Conservation (phyloP, 805 yeast genomes). For the Blastobotrys mokoenaii region DNA sequence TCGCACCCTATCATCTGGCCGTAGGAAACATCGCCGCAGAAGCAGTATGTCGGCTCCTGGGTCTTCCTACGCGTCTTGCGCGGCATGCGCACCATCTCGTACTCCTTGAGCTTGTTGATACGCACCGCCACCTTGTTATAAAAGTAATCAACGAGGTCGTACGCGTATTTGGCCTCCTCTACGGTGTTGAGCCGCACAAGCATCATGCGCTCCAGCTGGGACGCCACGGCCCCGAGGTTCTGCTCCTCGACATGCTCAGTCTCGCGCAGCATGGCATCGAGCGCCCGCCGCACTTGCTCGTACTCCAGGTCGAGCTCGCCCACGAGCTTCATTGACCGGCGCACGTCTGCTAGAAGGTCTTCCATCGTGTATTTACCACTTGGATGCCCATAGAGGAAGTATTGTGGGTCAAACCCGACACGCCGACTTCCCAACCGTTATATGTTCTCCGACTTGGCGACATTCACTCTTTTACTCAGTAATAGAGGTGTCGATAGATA, state of each 20-base stretch:
- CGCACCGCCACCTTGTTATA: conserved; percentile 6
- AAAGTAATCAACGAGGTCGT: conserved; percentile 8
- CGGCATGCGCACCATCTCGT: not conserved
- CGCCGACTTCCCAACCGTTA: too few relatives aligned
- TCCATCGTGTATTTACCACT: conserved; percentile 9
- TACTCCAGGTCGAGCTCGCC: conserved; percentile 9
- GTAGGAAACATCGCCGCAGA: conserved; percentile 37
- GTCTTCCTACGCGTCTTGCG: not conserved
- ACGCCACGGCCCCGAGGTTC: not conserved
- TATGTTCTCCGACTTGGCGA: too few relatives aligned
- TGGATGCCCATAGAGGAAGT: too few relatives aligned
- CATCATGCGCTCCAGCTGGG: not conserved
- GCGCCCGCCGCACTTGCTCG: conserved; percentile 1
- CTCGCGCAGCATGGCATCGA: conserved; percentile 3
- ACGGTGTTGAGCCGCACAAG: conserved; percentile 6
- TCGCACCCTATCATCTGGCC: conserved; percentile 95
- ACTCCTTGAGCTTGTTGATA: conserved; percentile 8
- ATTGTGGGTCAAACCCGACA: too few relatives aligned
- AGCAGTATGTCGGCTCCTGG: conserved; percentile 33
- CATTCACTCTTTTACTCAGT: too few relatives aligned
- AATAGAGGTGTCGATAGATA: too few relatives aligned
- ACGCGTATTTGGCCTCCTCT: conserved; percentile 12
- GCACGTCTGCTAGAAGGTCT: conserved; percentile 10
- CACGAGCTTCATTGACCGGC: conserved; percentile 12
- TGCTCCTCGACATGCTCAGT: not conserved